Evolutionary conservation across 106 monocot species (phyloP), one percentile per base, ranked within the genome.

Genomic region (Dendrobium officinale): DNA sequence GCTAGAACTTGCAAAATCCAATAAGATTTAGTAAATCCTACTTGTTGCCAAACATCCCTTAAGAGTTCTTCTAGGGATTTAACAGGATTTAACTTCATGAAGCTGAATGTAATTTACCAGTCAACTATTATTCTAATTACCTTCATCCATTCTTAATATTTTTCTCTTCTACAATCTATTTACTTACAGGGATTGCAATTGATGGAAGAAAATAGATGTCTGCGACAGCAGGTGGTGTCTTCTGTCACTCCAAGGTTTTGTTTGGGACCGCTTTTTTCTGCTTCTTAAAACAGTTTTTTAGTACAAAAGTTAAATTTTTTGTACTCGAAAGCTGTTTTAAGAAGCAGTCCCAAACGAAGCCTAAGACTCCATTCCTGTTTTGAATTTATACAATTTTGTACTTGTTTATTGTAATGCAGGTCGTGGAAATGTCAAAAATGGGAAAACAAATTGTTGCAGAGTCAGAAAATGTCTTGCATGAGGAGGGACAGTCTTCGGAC

Each of bases 401-500:
- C 15, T 24, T 49, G 24, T 76, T 51, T 49, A 4, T 24, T 47
- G 45, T 11, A 19, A 49, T 76, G 74, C 87, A 94, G 93, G 70
- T 86, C 44, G 24, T 66, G 45, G 83, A 86, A 68, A 82, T 91
- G 75, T 72, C 85, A 8, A 77, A 19, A 75, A 78, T 42, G 22
- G 86, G 79, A 67, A 89, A 81, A 44, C 86, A 80, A n/a, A 48
- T 81, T 33, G 55, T 75, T 3, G 77, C 81, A 37, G 85, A 87
- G 68, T 81, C 83, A 5, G 90, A 85, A 48, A 87, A 51, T 59
- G 79, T 68, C 37, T 6, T 73, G 8, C 48, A 47, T 26, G 88
- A 92, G 16, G 91, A 91, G 26, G 84, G 90, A 20, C 90, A 85
- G 29, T 95, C 92, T 37, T 89, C 88, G 40, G 92, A 89, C 44